Percentiles rank a stretch among this genome's conserved stretches.
phyloP scores from a whole-genome alignment of 305 asterid genomes.

The Fraxinus nigra region DNA sequence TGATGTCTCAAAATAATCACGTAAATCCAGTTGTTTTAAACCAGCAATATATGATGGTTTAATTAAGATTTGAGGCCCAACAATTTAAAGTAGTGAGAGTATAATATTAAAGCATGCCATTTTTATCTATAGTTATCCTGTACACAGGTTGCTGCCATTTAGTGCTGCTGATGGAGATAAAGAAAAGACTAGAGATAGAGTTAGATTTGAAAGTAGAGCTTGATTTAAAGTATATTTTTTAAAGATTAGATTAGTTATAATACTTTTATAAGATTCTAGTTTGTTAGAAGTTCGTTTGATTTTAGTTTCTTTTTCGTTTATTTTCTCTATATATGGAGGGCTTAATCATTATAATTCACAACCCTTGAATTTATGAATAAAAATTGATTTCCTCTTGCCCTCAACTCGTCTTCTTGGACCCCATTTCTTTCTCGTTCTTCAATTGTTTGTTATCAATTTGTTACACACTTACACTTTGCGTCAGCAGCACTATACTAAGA shows the following conservation, averaged over 20 bases:
- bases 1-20: neutral
- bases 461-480: neutral
- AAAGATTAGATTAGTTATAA: neutral
- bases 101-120: neutral
- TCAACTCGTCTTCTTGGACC: neutral
- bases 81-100: neutral
- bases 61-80: neutral
- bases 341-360: neutral
- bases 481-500: neutral
- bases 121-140: neutral
- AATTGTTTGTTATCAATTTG: neutral
- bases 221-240: neutral
- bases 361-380: neutral
- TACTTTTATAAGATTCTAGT: neutral
- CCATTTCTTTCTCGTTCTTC: neutral
- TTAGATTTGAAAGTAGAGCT: neutral
- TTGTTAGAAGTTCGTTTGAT: neutral
- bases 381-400: neutral
- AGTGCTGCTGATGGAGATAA: neutral
- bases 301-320: neutral
- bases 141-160: neutral
- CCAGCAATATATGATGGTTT: neutral
- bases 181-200: neutral
- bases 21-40: neutral
- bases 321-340: neutral